Evolutionary conservation across 139 green algal genomes (phyloP).

Genomic region (Asterochloris sp.): DNA sequence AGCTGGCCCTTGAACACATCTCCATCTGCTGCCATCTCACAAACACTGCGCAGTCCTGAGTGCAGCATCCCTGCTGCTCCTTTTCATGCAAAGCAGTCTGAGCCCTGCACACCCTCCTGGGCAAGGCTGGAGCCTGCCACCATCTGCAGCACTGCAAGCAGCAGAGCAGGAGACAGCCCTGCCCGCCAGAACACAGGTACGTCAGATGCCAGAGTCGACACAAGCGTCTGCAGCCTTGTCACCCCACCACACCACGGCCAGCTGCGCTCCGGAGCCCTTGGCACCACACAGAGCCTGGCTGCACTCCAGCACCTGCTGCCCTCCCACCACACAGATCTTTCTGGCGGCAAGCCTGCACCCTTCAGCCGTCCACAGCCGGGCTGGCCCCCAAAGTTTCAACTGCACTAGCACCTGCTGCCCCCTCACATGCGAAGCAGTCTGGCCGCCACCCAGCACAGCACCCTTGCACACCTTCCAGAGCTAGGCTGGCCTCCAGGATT

Average conservation of each 20-base stretch:
- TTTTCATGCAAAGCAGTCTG: too few species aligned
- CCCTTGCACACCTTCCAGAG: slow-evolving; percentile 8
- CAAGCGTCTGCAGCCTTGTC: too few species aligned
- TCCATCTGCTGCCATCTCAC: background rate
- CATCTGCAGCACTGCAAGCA: too few species aligned
- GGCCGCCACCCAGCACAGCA: background rate
- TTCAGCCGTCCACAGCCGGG: background rate
- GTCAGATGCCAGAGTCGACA: too few species aligned
- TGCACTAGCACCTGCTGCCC: background rate
- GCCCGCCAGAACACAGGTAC: too few species aligned
- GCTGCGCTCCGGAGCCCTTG: too few species aligned
- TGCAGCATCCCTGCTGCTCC: background rate
- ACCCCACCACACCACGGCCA: too few species aligned
- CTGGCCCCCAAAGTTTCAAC: background rate
- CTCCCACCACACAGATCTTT: background rate
- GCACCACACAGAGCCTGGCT: too few species aligned
- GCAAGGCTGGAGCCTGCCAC: too few species aligned
- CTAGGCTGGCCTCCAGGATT: slow-evolving; percentile 21
- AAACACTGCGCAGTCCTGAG: background rate
- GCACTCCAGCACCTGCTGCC: background rate
- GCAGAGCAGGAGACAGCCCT: too few species aligned
- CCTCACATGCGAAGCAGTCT: background rate
- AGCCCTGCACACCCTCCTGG: too few species aligned
- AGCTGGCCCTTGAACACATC: background rate
- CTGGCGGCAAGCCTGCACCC: background rate